A percentile compares a stretch with the other conserved stretches of the same genome.
Evolutionary conservation across 805 yeast genomes (phyloP).

Genomic region (Hemisphaericaspora nanyangensis): DNA sequence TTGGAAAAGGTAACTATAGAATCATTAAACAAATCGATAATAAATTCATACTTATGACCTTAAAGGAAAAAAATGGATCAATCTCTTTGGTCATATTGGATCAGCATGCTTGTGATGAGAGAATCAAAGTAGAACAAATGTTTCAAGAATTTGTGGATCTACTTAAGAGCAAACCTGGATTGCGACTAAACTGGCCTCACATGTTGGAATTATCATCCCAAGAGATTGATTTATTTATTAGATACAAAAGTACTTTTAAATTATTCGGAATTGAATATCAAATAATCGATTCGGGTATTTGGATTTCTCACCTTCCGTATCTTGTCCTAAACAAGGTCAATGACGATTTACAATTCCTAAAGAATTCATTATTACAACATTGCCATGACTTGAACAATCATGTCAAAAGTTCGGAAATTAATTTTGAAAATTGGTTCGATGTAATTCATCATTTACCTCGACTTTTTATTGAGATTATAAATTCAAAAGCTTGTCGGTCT

Average conservation of each 20-base stretch:
- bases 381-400: slow-evolving; percentile 37
- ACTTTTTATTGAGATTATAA: slow-evolving; percentile 46
- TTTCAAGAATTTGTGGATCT: slow-evolving; percentile 27
- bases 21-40: slow-evolving; percentile 58
- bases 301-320: slow-evolving; percentile 44
- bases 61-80: slow-evolving; percentile 1
- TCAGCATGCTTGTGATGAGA: slow-evolving; percentile 85
- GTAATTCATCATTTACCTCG: slow-evolving; percentile 41
- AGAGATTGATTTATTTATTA: slow-evolving; percentile 11
- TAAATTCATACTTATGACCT: slow-evolving; percentile 56
- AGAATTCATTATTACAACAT: slow-evolving; percentile 41
- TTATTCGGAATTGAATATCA: slow-evolving; percentile 16
- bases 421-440: slow-evolving; percentile 19
- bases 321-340: slow-evolving; percentile 31
- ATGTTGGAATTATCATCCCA: neutral
- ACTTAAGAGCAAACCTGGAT: slow-evolving; percentile 10
- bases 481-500: slow-evolving; percentile 61
- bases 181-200: slow-evolving; percentile 4
- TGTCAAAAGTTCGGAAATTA: slow-evolving; percentile 39
- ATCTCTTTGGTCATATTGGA: slow-evolving; percentile 48
- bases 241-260: slow-evolving; percentile 11
- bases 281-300: slow-evolving; percentile 1
- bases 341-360: slow-evolving; percentile 25
- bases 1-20: slow-evolving; percentile 11
- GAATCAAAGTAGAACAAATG: slow-evolving; percentile 56